phyloP scores from a whole-genome alignment of 2,329 filamentous ascomycete species.

The Knoxdaviesia capensis region DNA sequence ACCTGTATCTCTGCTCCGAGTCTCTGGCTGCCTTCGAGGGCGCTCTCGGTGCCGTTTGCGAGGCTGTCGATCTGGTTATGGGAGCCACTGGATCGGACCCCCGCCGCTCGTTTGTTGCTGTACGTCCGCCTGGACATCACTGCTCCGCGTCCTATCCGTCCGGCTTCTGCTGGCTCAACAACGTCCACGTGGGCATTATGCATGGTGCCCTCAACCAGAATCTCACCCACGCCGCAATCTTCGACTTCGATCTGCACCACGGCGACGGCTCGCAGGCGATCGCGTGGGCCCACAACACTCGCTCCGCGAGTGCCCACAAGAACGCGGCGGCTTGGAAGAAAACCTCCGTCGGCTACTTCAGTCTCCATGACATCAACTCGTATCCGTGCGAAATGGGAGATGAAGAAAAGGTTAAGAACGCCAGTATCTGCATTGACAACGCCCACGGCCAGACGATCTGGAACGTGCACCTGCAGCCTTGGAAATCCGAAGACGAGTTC shows the following conservation, averaged over 20 bases:
- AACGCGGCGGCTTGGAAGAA: constrained; percentile 62
- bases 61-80: constrained; percentile 79
- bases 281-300: constrained; percentile 73
- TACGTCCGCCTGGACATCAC: constrained; percentile 87
- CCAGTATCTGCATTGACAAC: constrained; percentile 84
- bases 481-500: constrained; percentile 68
- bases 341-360: constrained; percentile 85
- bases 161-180: constrained; percentile 97
- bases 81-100: constrained; percentile 26
- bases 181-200: constrained; percentile 91
- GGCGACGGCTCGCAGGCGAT: constrained; percentile 93
- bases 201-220: constrained; percentile 70
- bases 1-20: constrained; percentile 76
- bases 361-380: constrained; percentile 93
- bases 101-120: constrained; percentile 71
- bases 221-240: constrained; percentile 80
- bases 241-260: constrained; percentile 83
- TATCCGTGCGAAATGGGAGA: constrained; percentile 95
- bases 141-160: constrained; percentile 80
- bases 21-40: constrained; percentile 79
- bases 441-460: constrained; percentile 87
- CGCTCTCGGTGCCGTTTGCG: constrained; percentile 78
- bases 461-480: constrained; percentile 86
- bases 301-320: constrained; percentile 52
- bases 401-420: constrained; percentile 78